Conservation (phyloP, 495 filamentous ascomycete genomes). For the Xylaria venustula region DNA sequence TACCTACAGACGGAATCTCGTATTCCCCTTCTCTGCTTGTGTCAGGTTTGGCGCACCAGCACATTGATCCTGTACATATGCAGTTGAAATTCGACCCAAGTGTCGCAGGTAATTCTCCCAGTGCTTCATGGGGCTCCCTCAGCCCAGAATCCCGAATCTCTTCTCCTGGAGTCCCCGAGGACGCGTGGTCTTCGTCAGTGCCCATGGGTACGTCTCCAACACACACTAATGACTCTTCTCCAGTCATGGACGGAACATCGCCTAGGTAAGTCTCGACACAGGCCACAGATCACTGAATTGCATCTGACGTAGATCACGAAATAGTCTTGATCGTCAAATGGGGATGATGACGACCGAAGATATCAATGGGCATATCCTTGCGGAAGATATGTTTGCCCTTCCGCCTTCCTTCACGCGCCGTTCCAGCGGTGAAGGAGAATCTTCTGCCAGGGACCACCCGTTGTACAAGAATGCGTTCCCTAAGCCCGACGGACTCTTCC, state of each 20-base stretch:
- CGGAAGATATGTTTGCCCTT: conserved; percentile 44
- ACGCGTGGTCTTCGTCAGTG: conserved; percentile 40
- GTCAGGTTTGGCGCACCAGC: conserved; percentile 38
- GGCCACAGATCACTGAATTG: conserved; percentile 13
- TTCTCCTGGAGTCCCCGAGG: conserved; percentile 46
- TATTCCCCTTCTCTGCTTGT: conserved; percentile 37
- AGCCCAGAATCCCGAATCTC: conserved; percentile 49
- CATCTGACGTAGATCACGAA: conserved; percentile 27
- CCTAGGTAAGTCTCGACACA: conserved; percentile 44
- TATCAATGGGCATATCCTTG: conserved; percentile 38
- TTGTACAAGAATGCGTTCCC: conserved; percentile 71
- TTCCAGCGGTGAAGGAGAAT: conserved; percentile 53
- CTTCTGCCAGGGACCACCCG: conserved; percentile 68
- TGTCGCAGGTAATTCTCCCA: conserved; percentile 41
- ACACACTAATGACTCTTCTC: conserved; percentile 48
- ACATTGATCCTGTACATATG: conserved; percentile 43
- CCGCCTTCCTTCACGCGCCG: conserved; percentile 46
- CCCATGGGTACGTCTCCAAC: conserved; percentile 41
- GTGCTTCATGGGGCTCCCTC: conserved; percentile 48
- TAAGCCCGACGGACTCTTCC: conserved; percentile 74
- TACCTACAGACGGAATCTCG: conserved; percentile 41
- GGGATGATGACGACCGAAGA: conserved; percentile 43
- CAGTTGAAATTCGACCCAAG: conserved; percentile 42
- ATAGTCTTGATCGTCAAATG: conserved; percentile 36
- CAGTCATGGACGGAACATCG: conserved; percentile 44